Base-by-base conservation (phyloP, 2,329 filamentous ascomycete species). In the Exophiala sp. region DNA sequence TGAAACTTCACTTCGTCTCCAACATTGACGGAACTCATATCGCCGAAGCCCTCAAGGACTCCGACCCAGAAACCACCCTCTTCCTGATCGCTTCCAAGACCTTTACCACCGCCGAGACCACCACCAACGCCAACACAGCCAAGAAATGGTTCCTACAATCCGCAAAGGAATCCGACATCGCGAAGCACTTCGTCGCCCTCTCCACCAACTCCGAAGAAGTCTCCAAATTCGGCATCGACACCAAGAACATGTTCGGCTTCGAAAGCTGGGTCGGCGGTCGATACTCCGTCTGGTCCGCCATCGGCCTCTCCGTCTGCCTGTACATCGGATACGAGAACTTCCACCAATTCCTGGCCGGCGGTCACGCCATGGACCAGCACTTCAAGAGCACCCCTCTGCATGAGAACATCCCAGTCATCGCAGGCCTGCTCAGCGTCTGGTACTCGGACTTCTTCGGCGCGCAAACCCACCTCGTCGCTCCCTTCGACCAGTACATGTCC, bases 11-110 rank as follows among this genome's bases (percentile, higher is more conserved):
- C 82, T 99, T 99, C 68, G 94, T 99, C 65, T 97, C 92, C 78
- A 99, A 99, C 82, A 97, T 99, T 70, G 94, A 99, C 71, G 94
- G 94, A 64, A 99, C 94, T 51, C 94, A 99, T 78, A 90, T 97
- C 71, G 89, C 91, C 44, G 94, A 99, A 78, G 91, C 94, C 47
- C 83, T 97, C 57, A 86, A 84, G 69, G 76, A 85, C 66, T 95
- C 92, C 7, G 85, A 99, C 72, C 92, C 92, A 45, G 94, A 99
- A 79, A 96, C 92, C 44, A 96, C 94, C n/a, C 87, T 99, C 61
- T 97, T 99, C 86, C 82, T 99, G 65, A 84, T 99, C 65, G 94
- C 94, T 53, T 97, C 92, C 74, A 99, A 99, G 86, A 99, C 94
- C 60, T 99, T 99, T 76, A 99, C 94, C 60, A 99, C 94, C 8